Conservation (phyloP, 352 stramenopile species). For the Phytophthora ramorum region DNA sequence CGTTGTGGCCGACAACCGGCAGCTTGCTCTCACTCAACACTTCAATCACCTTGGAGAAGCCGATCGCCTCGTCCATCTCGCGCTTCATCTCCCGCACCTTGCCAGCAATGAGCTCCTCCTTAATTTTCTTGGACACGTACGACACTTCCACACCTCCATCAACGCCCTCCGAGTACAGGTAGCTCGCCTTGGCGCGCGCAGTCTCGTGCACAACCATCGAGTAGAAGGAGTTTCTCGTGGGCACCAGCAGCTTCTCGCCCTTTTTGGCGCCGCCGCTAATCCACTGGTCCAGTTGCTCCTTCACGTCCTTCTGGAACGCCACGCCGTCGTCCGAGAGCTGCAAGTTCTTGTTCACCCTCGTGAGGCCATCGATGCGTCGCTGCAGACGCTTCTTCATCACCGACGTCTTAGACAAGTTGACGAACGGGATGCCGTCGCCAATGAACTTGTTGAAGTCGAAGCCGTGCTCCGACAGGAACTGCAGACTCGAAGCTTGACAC, state of each 20-base stretch:
- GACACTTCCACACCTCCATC: constrained; percentile 62
- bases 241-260: constrained; percentile 56
- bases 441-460: constrained; percentile 92
- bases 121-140: constrained; percentile 67
- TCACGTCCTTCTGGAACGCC: constrained; percentile 54
- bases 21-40: constrained; percentile 76
- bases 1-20: constrained; percentile 83
- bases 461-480: constrained; percentile 84
- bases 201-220: constrained; percentile 81
- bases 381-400: constrained; percentile 62
- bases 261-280: constrained; percentile 56
- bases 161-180: constrained; percentile 64
- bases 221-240: constrained; percentile 73
- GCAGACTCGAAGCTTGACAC: constrained; percentile 81
- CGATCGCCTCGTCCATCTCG: constrained; percentile 74
- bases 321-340: constrained; percentile 55
- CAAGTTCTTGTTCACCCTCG: constrained; percentile 65
- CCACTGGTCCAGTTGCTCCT: constrained; percentile 60
- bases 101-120: constrained; percentile 64
- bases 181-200: constrained; percentile 57
- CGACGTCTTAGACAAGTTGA: constrained; percentile 63
- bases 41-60: constrained; percentile 84
- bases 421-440: constrained; percentile 79
- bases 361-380: constrained; percentile 63
- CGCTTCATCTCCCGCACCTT: constrained; percentile 57